Evolutionary conservation across 1,284 basidiomycete species (phyloP).

Genomic region (Tilletia indica): DNA sequence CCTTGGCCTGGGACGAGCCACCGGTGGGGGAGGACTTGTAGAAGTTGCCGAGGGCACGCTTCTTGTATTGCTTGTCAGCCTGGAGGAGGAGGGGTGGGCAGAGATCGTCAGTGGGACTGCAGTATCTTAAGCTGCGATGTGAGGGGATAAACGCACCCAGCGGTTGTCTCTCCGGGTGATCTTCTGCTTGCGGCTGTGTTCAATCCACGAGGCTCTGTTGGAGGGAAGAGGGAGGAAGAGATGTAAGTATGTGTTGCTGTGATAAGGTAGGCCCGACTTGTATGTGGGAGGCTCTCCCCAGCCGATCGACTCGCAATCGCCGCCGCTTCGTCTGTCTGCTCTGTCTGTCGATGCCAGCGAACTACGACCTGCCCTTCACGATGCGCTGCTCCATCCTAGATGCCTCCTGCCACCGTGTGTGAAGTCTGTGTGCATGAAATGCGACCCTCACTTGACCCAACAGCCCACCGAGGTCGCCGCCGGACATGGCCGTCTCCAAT

Average conservation of each 20-base stretch:
- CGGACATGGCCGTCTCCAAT: no score
- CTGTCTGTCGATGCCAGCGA: no score
- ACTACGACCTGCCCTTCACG: no score
- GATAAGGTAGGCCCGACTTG: not conserved
- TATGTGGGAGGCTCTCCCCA: no score
- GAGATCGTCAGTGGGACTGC: not conserved
- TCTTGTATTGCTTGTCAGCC: constrained; percentile 99
- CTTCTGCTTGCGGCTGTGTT: constrained; percentile 99
- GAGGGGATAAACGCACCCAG: constrained; percentile 64
- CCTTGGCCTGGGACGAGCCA: constrained; percentile 99
- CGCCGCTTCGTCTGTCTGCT: no score
- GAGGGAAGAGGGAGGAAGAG: constrained; percentile 17
- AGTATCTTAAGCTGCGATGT: no score
- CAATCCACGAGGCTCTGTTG: constrained; percentile 84
- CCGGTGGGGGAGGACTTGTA: constrained; percentile 99
- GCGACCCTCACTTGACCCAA: no score
- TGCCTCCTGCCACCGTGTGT: no score
- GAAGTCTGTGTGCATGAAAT: no score
- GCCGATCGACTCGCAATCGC: no score
- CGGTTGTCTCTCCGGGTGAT: constrained; percentile 91
- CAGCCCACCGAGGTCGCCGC: no score
- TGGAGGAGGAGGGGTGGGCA: constrained; percentile 52
- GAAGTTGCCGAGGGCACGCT: constrained; percentile 97
- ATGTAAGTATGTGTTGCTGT: constrained; percentile 29
- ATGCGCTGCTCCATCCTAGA: no score